Evolutionary conservation across 805 yeast species (phyloP).

Genomic region (Starmerella scarabaei): DNA sequence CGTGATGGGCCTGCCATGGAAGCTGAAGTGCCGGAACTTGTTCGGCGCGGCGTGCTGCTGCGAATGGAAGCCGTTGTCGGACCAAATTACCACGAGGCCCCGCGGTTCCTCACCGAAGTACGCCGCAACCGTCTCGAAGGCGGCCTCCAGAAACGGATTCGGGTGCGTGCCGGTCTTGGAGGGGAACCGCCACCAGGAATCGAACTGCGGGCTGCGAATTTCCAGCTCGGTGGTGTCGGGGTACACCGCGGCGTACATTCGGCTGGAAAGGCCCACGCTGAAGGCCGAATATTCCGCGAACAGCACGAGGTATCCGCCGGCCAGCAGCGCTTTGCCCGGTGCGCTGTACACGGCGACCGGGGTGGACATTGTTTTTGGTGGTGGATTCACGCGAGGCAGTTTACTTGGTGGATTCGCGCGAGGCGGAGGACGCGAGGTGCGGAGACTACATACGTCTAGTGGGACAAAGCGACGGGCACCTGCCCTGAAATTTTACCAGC

Average conservation of each 20-base stretch:
- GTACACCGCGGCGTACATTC: conserved; percentile 66
- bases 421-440: too few species aligned
- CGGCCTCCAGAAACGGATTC: conserved; percentile 68
- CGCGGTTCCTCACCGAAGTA: conserved; percentile 34
- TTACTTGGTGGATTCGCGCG: too few species aligned
- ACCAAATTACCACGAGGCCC: conserved; percentile 47
- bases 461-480: too few species aligned
- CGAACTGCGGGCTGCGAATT: conserved; percentile 21
- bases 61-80: conserved; percentile 85
- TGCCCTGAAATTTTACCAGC: too few species aligned
- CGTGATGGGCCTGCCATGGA: conserved; percentile 46
- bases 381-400: too few species aligned
- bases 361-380: neutral
- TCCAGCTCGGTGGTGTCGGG: conserved; percentile 21
- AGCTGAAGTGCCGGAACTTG: conserved; percentile 34
- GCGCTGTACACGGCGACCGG: conserved; percentile 53
- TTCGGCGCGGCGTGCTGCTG: conserved; percentile 37
- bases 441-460: too few species aligned
- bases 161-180: conserved; percentile 11
- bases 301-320: conserved; percentile 88
- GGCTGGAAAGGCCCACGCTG: conserved; percentile 74
- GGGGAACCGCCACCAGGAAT: conserved; percentile 19
- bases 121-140: conserved; percentile 41
- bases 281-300: conserved; percentile 63
- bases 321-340: conserved; percentile 88